Percentiles rank a stretch among this genome's conserved stretches.
Conservation (phyloP, 805 yeast genomes). For the Kregervanrija delftensis region DNA sequence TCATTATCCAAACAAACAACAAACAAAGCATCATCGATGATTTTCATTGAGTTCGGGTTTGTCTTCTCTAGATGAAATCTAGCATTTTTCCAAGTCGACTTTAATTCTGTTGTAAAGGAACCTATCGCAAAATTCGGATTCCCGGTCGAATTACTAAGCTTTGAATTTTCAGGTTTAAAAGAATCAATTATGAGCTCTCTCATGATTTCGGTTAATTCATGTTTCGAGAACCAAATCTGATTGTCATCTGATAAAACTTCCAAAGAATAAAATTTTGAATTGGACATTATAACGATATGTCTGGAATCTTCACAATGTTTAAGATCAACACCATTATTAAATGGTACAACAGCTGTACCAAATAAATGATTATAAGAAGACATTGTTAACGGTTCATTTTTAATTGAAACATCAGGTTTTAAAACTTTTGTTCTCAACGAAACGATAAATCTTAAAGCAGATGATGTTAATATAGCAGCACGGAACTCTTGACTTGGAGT, state of each 20-base stretch:
- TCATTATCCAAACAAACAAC: slow-evolving; percentile 45
- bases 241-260: slow-evolving; percentile 39
- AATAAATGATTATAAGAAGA: slow-evolving; percentile 58
- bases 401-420: slow-evolving; percentile 49
- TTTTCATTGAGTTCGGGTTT: slow-evolving; percentile 30
- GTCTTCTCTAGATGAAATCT: slow-evolving; percentile 34
- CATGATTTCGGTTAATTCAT: slow-evolving; percentile 40
- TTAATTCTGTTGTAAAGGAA: slow-evolving; percentile 47
- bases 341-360: slow-evolving; percentile 59
- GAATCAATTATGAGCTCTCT: slow-evolving; percentile 36
- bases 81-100: slow-evolving; percentile 41
- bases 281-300: slow-evolving; percentile 43
- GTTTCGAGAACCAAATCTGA: slow-evolving; percentile 46
- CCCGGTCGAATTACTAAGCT: no score
- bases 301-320: slow-evolving; percentile 33
- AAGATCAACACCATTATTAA: slow-evolving; percentile 33
- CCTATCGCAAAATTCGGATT: slow-evolving; percentile 33
- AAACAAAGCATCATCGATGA: slow-evolving; percentile 45
- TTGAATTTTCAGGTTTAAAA: slow-evolving; percentile 32
- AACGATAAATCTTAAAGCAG: slow-evolving; percentile 59
- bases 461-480: slow-evolving; percentile 59
- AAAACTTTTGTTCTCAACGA: slow-evolving; percentile 49
- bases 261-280: slow-evolving; percentile 43
- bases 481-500: slow-evolving; percentile 60
- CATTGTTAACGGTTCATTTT: slow-evolving; percentile 55